Evolutionary conservation across 495 filamentous ascomycete genomes (phyloP).

Genomic region (Hypoxylon subgilvum): DNA sequence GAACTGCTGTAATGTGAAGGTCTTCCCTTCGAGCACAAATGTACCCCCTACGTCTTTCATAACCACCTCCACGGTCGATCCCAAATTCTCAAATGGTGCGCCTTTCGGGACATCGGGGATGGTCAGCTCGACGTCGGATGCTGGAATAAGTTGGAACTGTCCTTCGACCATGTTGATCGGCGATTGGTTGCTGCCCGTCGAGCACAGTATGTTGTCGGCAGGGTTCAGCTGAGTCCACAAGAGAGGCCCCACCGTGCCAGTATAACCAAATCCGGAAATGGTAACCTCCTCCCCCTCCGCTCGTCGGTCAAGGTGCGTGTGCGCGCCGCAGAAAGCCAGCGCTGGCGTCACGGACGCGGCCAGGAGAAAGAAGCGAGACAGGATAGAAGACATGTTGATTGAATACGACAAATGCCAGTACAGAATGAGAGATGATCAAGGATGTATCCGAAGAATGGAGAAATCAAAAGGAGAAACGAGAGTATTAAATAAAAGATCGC

Average conservation of each 20-base stretch:
- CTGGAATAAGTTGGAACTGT: conserved; percentile 50
- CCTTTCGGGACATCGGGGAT: conserved; percentile 46
- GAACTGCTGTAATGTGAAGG: conserved; percentile 66
- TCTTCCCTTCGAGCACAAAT: conserved; percentile 51
- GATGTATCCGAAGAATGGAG: background rate
- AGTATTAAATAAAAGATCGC: background rate
- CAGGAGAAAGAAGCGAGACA: conserved; percentile 33
- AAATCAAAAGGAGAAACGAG: conserved; percentile 5
- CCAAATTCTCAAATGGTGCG: conserved; percentile 64
- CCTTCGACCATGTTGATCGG: conserved; percentile 62
- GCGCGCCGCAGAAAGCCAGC: conserved; percentile 36
- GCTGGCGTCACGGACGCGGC: conserved; percentile 37
- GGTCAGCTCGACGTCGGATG: conserved; percentile 42
- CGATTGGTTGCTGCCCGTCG: conserved; percentile 63
- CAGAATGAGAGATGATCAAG: background rate
- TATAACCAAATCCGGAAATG: conserved; percentile 56
- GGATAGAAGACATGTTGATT: conserved; percentile 18
- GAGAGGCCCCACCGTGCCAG: conserved; percentile 58
- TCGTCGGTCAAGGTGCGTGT: conserved; percentile 45
- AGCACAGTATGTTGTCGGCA: conserved; percentile 55
- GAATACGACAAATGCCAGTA: conserved; percentile 7
- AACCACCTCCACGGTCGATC: conserved; percentile 64
- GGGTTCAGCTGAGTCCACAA: conserved; percentile 62
- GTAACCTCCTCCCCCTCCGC: conserved; percentile 43
- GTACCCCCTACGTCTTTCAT: conserved; percentile 46